These are phyloP conservation scores for Phytophthora sp. DNA, from an alignment of 352 stramenopile genomes.

Conservation along the genomic window DNA sequence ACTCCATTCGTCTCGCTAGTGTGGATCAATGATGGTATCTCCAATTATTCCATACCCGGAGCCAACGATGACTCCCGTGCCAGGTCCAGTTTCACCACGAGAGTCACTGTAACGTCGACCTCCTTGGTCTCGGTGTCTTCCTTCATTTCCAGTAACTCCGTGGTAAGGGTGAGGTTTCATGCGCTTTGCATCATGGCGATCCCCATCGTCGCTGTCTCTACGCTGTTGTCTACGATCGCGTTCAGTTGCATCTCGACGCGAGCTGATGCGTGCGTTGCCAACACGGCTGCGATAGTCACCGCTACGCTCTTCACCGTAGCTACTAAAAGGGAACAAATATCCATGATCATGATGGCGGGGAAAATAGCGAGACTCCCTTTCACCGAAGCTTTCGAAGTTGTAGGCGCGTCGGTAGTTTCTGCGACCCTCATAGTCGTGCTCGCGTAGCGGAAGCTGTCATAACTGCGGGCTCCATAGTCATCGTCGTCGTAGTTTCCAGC, in stretches of 20 bases:
- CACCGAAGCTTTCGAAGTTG: no score
- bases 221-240: neutral
- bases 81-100: neutral
- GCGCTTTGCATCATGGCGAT: neutral
- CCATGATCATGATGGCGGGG: neutral
- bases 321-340: neutral
- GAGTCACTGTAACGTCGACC: neutral
- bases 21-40: conserved; percentile 41
- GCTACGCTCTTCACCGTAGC: neutral
- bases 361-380: no score
- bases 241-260: neutral
- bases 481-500: neutral
- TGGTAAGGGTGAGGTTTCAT: no score
- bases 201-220: neutral
- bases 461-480: neutral
- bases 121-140: neutral
- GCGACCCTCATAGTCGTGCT: no score
- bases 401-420: no score
- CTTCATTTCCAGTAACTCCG: neutral
- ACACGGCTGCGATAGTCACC: neutral
- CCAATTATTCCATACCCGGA: conserved; percentile 49
- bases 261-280: neutral
- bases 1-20: conserved; percentile 35
- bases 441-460: no score
- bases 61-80: conserved; percentile 4